A percentile compares a stretch with the other conserved stretches of the same genome.
Evolutionary conservation across 495 filamentous ascomycete species (phyloP).

Genomic region (Penicillium fimorum): DNA sequence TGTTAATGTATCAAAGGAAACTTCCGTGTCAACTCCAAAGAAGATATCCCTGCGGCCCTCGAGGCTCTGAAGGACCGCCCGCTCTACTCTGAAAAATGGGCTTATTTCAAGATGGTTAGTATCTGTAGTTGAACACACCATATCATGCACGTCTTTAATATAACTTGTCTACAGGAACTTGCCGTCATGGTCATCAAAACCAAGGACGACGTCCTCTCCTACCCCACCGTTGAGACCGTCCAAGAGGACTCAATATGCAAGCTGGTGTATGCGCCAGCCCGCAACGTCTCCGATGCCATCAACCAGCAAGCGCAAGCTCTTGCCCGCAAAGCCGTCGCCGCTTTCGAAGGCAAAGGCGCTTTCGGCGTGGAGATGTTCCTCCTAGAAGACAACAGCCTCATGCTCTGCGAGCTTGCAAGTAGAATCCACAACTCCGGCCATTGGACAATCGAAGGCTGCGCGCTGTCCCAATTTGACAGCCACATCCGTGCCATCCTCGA

Average conservation of each 20-base stretch:
- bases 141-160: neutral
- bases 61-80: constrained; percentile 66
- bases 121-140: neutral
- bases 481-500: constrained; percentile 86
- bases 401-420: constrained; percentile 94
- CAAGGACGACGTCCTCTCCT: constrained; percentile 72
- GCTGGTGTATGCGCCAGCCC: constrained; percentile 82
- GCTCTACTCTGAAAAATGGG: constrained; percentile 91
- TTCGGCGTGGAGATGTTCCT: constrained; percentile 98
- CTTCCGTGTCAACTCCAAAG: constrained; percentile 65
- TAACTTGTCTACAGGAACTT: constrained; percentile 55
- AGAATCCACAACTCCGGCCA: constrained; percentile 96
- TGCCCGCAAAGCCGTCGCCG: constrained; percentile 73
- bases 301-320: constrained; percentile 68
- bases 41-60: constrained; percentile 67
- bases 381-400: constrained; percentile 66
- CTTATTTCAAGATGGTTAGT: constrained; percentile 66
- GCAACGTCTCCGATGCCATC: constrained; percentile 60
- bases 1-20: constrained; percentile 53
- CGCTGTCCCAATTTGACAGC: constrained; percentile 85
- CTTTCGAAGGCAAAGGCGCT: constrained; percentile 83
- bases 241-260: constrained; percentile 97
- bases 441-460: constrained; percentile 93
- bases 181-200: constrained; percentile 95
- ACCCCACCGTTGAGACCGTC: constrained; percentile 89